A percentile compares a stretch with the other conserved stretches of the same genome.
Conservation (phyloP, 371 early-diverging fungal genomes). For the Mucor saturninus region DNA sequence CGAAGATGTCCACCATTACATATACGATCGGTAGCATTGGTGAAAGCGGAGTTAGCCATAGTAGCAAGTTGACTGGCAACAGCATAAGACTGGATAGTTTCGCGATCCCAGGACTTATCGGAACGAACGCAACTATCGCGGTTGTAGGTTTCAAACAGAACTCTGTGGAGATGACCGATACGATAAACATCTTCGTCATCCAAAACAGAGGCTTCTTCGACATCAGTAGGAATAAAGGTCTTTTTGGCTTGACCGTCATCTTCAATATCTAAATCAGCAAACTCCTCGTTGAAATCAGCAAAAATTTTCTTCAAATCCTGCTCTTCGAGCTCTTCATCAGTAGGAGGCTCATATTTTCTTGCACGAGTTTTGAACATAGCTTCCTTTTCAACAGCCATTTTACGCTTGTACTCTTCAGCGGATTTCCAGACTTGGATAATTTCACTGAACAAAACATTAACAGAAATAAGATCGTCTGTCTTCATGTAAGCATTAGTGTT, state of each 20-base stretch:
- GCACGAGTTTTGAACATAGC: slow-evolving; percentile 76
- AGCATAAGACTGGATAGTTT: slow-evolving; percentile 39
- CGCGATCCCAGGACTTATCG: slow-evolving; percentile 31
- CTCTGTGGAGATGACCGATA: slow-evolving; percentile 51
- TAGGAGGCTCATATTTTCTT: slow-evolving; percentile 63
- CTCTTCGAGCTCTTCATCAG: slow-evolving; percentile 78
- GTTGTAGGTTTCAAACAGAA: slow-evolving; percentile 38
- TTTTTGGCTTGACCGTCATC: slow-evolving; percentile 23
- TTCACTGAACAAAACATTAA: slow-evolving; percentile 65
- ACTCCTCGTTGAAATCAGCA: slow-evolving; percentile 75
- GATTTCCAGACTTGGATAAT: slow-evolving; percentile 75
- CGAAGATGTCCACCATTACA: slow-evolving; percentile 47
- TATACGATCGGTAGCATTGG: slow-evolving; percentile 26
- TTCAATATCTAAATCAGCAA: slow-evolving; percentile 47
- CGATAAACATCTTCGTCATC: slow-evolving; percentile 60
- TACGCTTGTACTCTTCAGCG: slow-evolving; percentile 70
- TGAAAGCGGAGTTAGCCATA: slow-evolving; percentile 42
- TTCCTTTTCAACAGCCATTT: slow-evolving; percentile 73
- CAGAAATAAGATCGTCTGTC: slow-evolving; percentile 51
- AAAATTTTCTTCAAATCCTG: slow-evolving; percentile 74
- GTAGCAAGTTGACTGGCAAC: slow-evolving; percentile 43
- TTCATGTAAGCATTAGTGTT: slow-evolving; percentile 61
- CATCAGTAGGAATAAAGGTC: slow-evolving; percentile 25
- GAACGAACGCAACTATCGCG: slow-evolving; percentile 24
- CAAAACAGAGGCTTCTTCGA: slow-evolving; percentile 60